Base-by-base conservation (phyloP, 768 basidiomycete genomes). In the Psilocybe azurescens region DNA sequence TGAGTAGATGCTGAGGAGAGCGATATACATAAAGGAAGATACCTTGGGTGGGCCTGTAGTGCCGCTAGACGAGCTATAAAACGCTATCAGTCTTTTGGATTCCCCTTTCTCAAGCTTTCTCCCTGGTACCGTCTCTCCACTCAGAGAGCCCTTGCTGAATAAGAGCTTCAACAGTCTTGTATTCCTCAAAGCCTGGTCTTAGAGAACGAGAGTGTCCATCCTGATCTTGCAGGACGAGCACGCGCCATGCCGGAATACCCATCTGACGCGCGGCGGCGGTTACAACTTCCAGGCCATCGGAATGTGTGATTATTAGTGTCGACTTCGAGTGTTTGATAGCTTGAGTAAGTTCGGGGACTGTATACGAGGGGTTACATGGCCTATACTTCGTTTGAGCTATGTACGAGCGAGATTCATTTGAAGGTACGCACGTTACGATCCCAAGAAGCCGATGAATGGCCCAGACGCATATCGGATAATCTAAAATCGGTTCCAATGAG, bases 391-490 rank as follows among this genome's bases (percentile, higher is more conserved):
- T 5, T 51, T n/a, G 49, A 6, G 28, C 18, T 14, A 32, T 28
- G 33, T 47, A 32, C 6, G 39, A 36, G n/a, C 2, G 24, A 14
- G 41, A 56, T 10, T n/a, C 39, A 3, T 13, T 8, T 14, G 18
- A 14, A 44, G 11, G n/a, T 1, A 20, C 48, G 30, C 52, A 61
- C 60, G 60, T 50, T 20, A 61, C 55, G 38, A 61, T 61, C 14
- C 60, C 60, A 18, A 61, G 55, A n/a, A 61, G 41, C 41, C 55
- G 46, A 41, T 61, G 60, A 41, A 61, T 36, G 6, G 60, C 60
- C 38, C 55, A 61, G n/a, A 61, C 39, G 38, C 60, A 61, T 18
- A 61, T 49, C 13, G 60, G 54, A 61, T 61, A 61, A 32, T 61
- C 60, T 61, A n/a, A 10, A 49, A 32, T n/a, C 20, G n/a, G 48